A percentile compares a stretch with the other conserved stretches of the same genome.
These are phyloP conservation scores for Rugosomyces carneus DNA, from an alignment of 1,284 basidiomycete species.

Conservation along the genomic window DNA sequence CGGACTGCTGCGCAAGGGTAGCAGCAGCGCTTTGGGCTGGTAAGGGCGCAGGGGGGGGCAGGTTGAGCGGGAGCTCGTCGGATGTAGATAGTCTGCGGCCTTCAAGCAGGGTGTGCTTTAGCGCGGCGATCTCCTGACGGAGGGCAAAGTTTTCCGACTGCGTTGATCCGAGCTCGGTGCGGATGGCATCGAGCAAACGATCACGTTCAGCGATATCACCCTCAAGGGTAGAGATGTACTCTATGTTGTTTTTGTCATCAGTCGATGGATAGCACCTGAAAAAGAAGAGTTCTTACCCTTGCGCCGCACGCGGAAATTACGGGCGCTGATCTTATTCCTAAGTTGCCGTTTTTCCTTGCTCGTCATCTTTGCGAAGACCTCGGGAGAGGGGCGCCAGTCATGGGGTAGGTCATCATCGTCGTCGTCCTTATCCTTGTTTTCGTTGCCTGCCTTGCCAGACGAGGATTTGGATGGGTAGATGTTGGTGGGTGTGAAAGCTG, in stretches of 20 bases:
- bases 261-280: conserved; percentile 6
- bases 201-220: conserved; percentile 93
- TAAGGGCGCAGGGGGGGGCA: conserved; percentile 43
- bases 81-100: conserved; percentile 29
- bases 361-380: conserved; percentile 93
- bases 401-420: conserved; percentile 53
- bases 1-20: conserved; percentile 22
- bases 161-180: conserved; percentile 76
- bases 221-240: conserved; percentile 92
- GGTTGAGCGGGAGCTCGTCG: conserved; percentile 26
- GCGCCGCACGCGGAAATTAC: conserved; percentile 89
- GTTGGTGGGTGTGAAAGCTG: conserved; percentile 12
- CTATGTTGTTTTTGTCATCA: no score
- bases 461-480: conserved; percentile 6
- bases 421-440: conserved; percentile 19
- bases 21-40: conserved; percentile 34
- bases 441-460: conserved; percentile 6
- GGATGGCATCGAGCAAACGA: conserved; percentile 82
- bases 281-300: conserved; percentile 56
- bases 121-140: conserved; percentile 74
- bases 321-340: conserved; percentile 93
- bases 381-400: conserved; percentile 80
- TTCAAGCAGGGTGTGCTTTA: conserved; percentile 78
- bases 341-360: conserved; percentile 96
- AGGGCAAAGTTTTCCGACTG: conserved; percentile 82